phyloP scores from a whole-genome alignment of 345 rosid genomes.

The Eucalyptus fibrosa region DNA sequence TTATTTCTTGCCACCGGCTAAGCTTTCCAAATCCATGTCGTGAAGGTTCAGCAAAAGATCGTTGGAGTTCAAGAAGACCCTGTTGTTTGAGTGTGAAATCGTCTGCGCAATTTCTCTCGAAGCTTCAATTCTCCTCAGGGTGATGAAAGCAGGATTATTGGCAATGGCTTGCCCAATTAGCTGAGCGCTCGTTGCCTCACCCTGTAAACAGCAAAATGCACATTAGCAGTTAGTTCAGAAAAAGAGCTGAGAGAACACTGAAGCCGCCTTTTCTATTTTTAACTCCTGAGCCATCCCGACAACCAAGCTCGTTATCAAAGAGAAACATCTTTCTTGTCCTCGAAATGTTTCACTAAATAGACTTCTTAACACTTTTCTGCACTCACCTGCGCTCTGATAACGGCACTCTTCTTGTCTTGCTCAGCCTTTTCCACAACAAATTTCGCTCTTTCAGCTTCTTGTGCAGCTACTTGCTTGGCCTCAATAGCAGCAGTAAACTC shows the following conservation, averaged over 20 bases:
- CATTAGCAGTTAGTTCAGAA: neutral
- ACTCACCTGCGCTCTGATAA: slow-evolving; percentile 82
- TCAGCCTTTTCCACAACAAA: slow-evolving; percentile 93
- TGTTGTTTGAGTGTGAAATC: slow-evolving; percentile 60
- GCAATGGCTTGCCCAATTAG: slow-evolving; percentile 95
- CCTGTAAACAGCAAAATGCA: slow-evolving; percentile 20
- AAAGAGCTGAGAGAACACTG: neutral
- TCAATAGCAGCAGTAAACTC: slow-evolving; percentile 96
- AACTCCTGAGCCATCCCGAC: neutral
- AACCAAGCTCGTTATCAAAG: neutral
- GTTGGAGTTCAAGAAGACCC: slow-evolving; percentile 54
- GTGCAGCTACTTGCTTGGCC: slow-evolving; percentile 93
- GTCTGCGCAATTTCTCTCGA: slow-evolving; percentile 87
- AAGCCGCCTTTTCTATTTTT: neutral
- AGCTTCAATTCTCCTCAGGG: slow-evolving; percentile 90
- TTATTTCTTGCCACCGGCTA: slow-evolving; percentile 8
- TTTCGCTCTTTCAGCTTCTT: slow-evolving; percentile 92
- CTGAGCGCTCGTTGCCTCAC: slow-evolving; percentile 90
- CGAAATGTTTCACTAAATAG: neutral
- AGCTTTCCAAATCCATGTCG: slow-evolving; percentile 35
- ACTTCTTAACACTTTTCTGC: neutral
- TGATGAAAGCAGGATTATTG: slow-evolving; percentile 80
- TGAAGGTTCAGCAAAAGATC: slow-evolving; percentile 84
- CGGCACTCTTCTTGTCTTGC: slow-evolving; percentile 86
- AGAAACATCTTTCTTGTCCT: neutral